Base-by-base conservation (phyloP, 1,284 basidiomycete genomes). In the Pyrrhoderma noxium region DNA sequence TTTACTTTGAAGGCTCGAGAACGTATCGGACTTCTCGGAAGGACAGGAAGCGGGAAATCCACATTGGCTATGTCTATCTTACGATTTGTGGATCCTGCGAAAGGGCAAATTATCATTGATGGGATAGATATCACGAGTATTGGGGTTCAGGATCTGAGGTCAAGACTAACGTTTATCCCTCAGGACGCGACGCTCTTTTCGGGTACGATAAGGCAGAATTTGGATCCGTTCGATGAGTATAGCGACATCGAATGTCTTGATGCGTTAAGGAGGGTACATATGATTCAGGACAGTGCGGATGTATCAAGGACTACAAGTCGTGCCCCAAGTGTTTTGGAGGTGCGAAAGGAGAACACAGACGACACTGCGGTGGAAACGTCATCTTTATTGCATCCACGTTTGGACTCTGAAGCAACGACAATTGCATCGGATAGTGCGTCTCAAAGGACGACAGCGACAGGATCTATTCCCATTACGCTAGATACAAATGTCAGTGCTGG, bases 81-180 rank as follows among this genome's bases (percentile, higher is more conserved):
- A 57, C 80, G 93, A 55, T 96, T 97, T 61, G 85, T 85, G 5
- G 93, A 98, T 61, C 92, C 93, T 0, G 72, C 77, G 1, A 69
- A 70, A 8, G 94, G 94, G 0, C 77, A 73, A 44, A 93, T 97
- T 56, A 49, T 85, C 48, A 82, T 96, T 39, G 92, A 94, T 58
- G 92, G 92, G 0, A 82, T 96, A 58, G 91, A 96, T 64, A 90
- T 96, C 52, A 83, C 86, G 0, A 82, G 71, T 3, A 93, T 98
- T 56, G 93, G 93, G 1, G 70, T 95, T 19, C 77, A 90, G 62
- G 91, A 94, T 65, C 64, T 96, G 50, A 77, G 92, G 31, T 83
- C 83, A 14, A 74, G 84, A 47, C 63, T 91, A 18, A 49, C 55
- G 21, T 61, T 62, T 56, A 62, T 71, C 38, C 67, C 69, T 8